Conservation (phyloP, 192 early-diverging fungal genomes). For the Paraglomus occultum region DNA sequence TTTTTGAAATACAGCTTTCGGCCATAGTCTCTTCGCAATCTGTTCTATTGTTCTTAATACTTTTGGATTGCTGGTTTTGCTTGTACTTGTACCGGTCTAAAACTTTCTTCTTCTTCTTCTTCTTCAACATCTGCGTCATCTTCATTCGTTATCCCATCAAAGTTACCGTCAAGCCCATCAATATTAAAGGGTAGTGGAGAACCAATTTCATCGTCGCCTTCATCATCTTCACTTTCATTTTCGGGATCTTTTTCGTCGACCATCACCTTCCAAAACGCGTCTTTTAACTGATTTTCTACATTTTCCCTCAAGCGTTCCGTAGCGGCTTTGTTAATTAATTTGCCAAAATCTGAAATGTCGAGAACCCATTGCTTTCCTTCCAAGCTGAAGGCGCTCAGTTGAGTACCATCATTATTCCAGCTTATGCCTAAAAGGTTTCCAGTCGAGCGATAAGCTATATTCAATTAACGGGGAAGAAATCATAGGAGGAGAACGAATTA, state of each 20-base stretch:
- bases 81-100: neutral
- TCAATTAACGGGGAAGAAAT: neutral
- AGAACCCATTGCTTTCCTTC: neutral
- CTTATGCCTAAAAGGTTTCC: neutral
- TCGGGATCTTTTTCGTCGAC: too few species aligned
- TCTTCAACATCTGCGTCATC: neutral
- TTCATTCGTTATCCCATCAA: neutral
- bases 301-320: neutral
- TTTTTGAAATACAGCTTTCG: too few species aligned
- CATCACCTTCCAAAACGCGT: too few species aligned
- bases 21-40: too few species aligned
- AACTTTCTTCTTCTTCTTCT: neutral
- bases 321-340: neutral
- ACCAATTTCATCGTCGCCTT: too few species aligned
- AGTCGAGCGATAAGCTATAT: neutral
- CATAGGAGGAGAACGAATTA: neutral
- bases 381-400: neutral
- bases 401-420: conserved; percentile 4
- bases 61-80: too few species aligned
- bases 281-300: neutral
- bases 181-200: too few species aligned
- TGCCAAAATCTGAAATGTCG: neutral
- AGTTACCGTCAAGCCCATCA: neutral
- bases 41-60: too few species aligned
- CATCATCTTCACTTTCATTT: too few species aligned